phyloP scores from a whole-genome alignment of 495 filamentous ascomycete genomes.

The Xylaria venustula region DNA sequence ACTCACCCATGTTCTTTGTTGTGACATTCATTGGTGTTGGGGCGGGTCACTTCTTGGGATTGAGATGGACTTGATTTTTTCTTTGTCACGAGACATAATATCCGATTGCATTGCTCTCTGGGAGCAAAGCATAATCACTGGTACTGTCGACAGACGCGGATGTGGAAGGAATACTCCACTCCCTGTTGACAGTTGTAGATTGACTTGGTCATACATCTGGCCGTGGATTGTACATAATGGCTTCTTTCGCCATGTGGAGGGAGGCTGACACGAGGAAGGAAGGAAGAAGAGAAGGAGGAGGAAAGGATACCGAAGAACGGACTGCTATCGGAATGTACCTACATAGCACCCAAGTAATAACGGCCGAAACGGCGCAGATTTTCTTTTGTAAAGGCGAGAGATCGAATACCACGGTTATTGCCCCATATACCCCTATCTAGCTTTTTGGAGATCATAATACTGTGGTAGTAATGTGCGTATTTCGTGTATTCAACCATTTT shows the following conservation, averaged over 20 bases:
- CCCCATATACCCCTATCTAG: neutral
- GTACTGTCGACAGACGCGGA: neutral
- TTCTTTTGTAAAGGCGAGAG: slow-evolving; percentile 4
- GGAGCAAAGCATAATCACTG: slow-evolving; percentile 2
- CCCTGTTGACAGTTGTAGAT: neutral
- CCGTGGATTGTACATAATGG: slow-evolving; percentile 10
- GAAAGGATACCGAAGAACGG: neutral
- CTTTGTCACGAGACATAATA: slow-evolving; percentile 10
- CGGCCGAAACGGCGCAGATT: slow-evolving; percentile 7
- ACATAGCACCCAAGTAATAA: slow-evolving; percentile 6
- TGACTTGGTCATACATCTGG: neutral
- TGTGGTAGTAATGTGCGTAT: too few relatives aligned
- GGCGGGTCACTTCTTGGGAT: slow-evolving; percentile 12
- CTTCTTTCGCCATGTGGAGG: neutral
- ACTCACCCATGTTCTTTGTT: slow-evolving; percentile 18
- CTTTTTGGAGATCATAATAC: neutral
- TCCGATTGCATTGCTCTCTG: neutral
- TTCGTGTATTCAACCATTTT: too few relatives aligned
- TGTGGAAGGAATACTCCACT: neutral
- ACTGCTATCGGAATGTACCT: neutral
- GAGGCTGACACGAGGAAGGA: neutral
- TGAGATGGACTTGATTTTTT: slow-evolving; percentile 1
- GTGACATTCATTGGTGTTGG: slow-evolving; percentile 22
- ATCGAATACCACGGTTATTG: neutral
- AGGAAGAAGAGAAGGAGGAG: neutral